Conservation (phyloP, 441 rosid genomes). For the Syzygium malaccense region DNA sequence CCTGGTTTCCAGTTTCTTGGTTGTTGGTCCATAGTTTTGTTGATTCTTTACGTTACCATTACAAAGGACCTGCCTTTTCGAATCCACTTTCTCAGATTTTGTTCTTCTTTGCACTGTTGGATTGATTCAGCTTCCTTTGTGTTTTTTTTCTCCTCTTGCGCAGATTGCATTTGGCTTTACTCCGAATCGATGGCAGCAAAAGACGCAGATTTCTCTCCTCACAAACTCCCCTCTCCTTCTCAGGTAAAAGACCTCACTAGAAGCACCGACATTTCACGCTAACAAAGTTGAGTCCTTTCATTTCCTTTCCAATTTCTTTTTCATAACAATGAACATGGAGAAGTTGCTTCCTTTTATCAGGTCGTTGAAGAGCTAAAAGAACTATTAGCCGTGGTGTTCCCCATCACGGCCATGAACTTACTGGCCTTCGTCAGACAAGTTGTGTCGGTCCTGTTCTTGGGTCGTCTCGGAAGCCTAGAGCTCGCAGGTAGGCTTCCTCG, state of each 20-base stretch:
- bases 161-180: neutral
- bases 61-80: neutral
- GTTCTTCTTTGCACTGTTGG: neutral
- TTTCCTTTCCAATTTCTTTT: neutral
- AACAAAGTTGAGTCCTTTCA: neutral
- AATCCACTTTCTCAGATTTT: neutral
- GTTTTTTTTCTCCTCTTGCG: neutral
- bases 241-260: constrained; percentile 29
- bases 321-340: neutral
- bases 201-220: constrained; percentile 37
- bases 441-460: constrained; percentile 83
- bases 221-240: constrained; percentile 35
- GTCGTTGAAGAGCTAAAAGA: constrained; percentile 71
- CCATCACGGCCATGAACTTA: constrained; percentile 80
- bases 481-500: constrained; percentile 44
- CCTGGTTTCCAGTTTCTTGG: neutral
- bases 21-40: neutral
- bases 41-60: neutral
- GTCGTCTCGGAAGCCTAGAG: constrained; percentile 85
- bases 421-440: constrained; percentile 72
- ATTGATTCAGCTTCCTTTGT: neutral
- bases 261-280: neutral
- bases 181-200: constrained; percentile 35
- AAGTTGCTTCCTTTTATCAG: constrained; percentile 20
- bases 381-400: constrained; percentile 84